A percentile compares a stretch with the other conserved stretches of the same genome.
phyloP scores from a whole-genome alignment of 306 rosid species.

The Cyamopsis tetragonoloba region DNA sequence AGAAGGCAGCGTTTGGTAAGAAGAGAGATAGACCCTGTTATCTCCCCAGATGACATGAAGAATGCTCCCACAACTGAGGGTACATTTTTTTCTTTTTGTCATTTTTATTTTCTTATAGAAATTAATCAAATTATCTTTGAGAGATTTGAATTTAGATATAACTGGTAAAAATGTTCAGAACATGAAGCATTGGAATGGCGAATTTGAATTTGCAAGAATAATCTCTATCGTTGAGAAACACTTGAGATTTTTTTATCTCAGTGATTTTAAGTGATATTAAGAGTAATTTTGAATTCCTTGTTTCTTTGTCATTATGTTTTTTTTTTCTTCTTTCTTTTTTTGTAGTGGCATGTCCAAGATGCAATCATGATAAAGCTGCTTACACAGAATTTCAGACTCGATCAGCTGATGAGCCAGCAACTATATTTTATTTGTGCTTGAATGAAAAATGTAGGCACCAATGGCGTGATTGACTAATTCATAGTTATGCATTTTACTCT shows the following conservation, averaged over 20 bases:
- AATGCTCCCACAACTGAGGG: conserved; percentile 60
- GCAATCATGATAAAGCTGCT: conserved; percentile 46
- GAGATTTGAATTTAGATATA: too few species aligned
- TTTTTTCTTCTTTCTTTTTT: not conserved
- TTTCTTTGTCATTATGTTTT: not conserved
- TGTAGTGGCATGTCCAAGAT: conserved; percentile 53
- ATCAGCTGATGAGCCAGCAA: conserved; percentile 68
- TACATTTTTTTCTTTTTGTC: conserved; percentile 2
- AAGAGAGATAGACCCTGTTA: conserved; percentile 53
- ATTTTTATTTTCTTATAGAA: not conserved
- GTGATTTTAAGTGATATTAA: not conserved
- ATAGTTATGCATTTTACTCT: not conserved
- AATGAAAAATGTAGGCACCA: conserved; percentile 37
- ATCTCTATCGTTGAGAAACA: too few species aligned
- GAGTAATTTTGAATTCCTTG: not conserved
- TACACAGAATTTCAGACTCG: conserved; percentile 52
- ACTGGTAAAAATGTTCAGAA: too few species aligned
- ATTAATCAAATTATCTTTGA: not conserved
- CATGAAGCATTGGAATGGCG: too few species aligned
- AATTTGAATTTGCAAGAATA: not conserved
- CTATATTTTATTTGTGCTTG: conserved; percentile 56
- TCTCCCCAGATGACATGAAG: conserved; percentile 49
- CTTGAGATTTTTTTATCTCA: too few species aligned
- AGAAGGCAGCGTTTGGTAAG: conserved; percentile 50
- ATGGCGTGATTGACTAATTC: conserved; percentile 43